Percentiles rank a stretch among this genome's conserved stretches.
These are phyloP conservation scores for Adiantum capillusveneris DNA, from an alignment of 75 land plant species.

Conservation along the genomic window DNA sequence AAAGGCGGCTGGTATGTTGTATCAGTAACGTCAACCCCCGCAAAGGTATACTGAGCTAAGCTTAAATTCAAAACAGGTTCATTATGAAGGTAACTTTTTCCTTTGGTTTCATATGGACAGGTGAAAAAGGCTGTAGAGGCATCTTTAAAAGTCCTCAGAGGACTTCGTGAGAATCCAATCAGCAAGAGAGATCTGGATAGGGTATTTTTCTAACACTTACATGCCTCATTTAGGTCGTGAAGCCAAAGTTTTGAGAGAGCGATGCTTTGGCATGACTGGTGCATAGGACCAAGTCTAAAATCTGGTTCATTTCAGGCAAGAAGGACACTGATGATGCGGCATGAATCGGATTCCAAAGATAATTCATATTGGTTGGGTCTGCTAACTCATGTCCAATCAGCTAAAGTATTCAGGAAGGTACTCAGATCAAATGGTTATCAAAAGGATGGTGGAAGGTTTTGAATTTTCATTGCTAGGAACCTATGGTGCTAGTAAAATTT, in stretches of 20 bases:
- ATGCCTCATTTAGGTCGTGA: too few species aligned
- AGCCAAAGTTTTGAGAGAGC: too few species aligned
- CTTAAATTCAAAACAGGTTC: too few species aligned
- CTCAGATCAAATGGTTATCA: too few species aligned
- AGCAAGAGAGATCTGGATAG: constrained; percentile 87
- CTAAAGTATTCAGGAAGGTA: constrained; percentile 91
- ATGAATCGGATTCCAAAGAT: constrained; percentile 91
- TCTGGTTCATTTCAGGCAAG: constrained; percentile 81
- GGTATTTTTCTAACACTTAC: too few species aligned
- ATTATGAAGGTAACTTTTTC: too few species aligned
- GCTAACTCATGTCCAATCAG: constrained; percentile 84
- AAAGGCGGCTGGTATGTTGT: constrained; percentile 97
- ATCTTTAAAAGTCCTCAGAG: constrained; percentile 84
- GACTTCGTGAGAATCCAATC: constrained; percentile 60
- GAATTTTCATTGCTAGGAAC: too few species aligned
- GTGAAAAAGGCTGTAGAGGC: constrained; percentile 97
- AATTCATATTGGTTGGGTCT: constrained; percentile 97
- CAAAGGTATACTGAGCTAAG: constrained; percentile 52
- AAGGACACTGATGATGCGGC: constrained; percentile 88
- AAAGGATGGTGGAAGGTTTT: too few species aligned
- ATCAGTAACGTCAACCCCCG: constrained; percentile 95
- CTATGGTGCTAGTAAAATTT: too few species aligned
- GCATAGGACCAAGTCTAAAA: too few species aligned
- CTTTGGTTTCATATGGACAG: too few species aligned
- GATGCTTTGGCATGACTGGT: too few species aligned